Percentiles rank a stretch among this genome's conserved stretches.
phyloP scores from a whole-genome alignment of 116 monocot genomes.

The Papilionanthe hybrid region DNA sequence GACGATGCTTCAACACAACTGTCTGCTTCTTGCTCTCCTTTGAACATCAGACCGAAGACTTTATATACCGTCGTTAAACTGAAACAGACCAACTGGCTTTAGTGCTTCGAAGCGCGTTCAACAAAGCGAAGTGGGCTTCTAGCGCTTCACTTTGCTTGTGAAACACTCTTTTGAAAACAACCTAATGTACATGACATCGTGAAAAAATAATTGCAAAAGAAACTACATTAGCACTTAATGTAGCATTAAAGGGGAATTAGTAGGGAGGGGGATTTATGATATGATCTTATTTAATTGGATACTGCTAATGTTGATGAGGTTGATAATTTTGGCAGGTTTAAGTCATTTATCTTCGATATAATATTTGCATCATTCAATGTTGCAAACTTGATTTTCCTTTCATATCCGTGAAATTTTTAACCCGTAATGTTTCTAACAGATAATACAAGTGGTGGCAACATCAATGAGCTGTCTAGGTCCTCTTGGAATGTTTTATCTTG shows the following conservation, averaged over 20 bases:
- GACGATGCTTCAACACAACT: no score
- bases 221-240: not conserved
- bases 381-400: constrained; percentile 1
- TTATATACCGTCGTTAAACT: no score
- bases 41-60: no score
- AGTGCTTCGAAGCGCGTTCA: no score
- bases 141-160: no score
- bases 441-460: constrained; percentile 59
- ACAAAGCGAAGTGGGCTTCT: no score
- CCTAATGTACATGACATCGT: not conserved
- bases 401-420: not conserved
- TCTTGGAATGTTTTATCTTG: constrained; percentile 84
- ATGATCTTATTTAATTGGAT: not conserved
- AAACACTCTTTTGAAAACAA: no score
- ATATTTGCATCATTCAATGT: constrained; percentile 8
- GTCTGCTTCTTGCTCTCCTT: no score
- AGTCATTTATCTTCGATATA: not conserved
- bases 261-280: not conserved
- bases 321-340: not conserved
- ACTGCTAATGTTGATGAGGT: not conserved
- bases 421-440: constrained; percentile 26
- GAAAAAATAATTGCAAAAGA: not conserved
- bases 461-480: constrained; percentile 57
- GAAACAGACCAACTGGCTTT: no score
- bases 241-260: not conserved